Base-by-base conservation (phyloP, 768 basidiomycete genomes). In the Exsudoporus frostii region DNA sequence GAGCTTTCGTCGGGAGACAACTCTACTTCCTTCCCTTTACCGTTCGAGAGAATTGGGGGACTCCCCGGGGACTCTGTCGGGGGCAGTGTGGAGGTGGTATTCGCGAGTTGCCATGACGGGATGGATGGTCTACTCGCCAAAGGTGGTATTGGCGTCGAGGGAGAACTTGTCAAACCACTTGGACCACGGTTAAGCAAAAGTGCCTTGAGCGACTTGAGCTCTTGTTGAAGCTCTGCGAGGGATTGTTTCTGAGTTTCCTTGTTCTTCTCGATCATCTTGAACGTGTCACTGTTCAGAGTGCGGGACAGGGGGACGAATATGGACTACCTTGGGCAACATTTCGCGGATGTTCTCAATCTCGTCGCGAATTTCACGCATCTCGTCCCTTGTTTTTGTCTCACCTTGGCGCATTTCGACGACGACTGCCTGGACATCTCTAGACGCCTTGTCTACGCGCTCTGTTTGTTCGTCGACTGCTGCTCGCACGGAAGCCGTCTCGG, bases 181-280 rank as follows among this genome's bases (percentile, higher is more conserved):
- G 86, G 75, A 7, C 87, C 82, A 32, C 89, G 83, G 58, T 83
- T 90, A 8, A 95, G 78, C 8, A 98, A 74, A 24, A 98, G 78
- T 0, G 94, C 84, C 69, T 98, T 98, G 55, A 98, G 76, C 0
- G 95, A 98, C 65, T 94, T 93, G 63, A 98, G 80, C 66, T 98
- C 96, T 60, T 92, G 86, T 62, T 97, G 94, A 13, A 98, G 77
- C 61, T 98, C 96, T 48, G 79, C 73, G 14, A 98, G 77, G 1
- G 92, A 90, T 54, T 88, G 84, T 20, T 83, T 80, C 70, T 97
- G 93, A 14, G 82, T 79, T 50, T 92, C 87, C 67, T 92, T 90
- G 66, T 88, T 91, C 73, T 91, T 94, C 51, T 97, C 92, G 48
- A 97, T 87, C 90, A 98, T 91, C 95, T 98, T 57, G 48, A 36